These are phyloP conservation scores for Coleophoma cylindrospora DNA, from an alignment of 2,329 filamentous ascomycete species.

Conservation along the genomic window DNA sequence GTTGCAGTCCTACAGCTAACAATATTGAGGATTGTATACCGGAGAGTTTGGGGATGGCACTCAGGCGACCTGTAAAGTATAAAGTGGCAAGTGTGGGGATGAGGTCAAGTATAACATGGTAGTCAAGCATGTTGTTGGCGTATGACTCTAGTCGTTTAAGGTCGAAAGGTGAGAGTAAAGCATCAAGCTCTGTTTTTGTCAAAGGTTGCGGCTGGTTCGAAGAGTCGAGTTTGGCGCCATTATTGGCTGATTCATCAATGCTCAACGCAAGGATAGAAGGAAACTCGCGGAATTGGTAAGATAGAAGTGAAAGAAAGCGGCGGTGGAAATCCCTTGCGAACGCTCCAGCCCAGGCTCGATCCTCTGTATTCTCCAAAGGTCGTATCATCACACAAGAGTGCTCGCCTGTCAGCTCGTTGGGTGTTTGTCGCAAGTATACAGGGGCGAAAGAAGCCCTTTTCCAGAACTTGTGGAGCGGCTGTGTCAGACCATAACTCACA, in stretches of 20 bases:
- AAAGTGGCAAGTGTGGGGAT: conserved; percentile 76
- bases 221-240: conserved; percentile 63
- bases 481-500: conserved; percentile 90
- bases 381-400: conserved; percentile 97
- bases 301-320: conserved; percentile 84
- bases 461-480: conserved; percentile 92
- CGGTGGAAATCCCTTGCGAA: conserved; percentile 92
- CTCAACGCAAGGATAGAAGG: conserved; percentile 72
- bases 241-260: conserved; percentile 79
- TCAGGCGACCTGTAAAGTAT: conserved; percentile 79
- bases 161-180: conserved; percentile 81
- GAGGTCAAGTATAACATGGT: conserved; percentile 94
- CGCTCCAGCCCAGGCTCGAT: conserved; percentile 75
- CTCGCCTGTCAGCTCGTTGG: conserved; percentile 94
- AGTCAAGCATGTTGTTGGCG: conserved; percentile 94
- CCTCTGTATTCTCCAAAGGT: conserved; percentile 63
- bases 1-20: conserved; percentile 85
- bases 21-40: conserved; percentile 85
- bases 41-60: conserved; percentile 61
- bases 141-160: conserved; percentile 93
- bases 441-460: conserved; percentile 82
- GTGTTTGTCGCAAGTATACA: conserved; percentile 89
- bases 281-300: conserved; percentile 88
- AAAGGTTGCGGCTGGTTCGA: conserved; percentile 50
- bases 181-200: conserved; percentile 71